Evolutionary conservation across 2,329 filamentous ascomycete species (phyloP).

Genomic region (Phyllosticta ampelicida): DNA sequence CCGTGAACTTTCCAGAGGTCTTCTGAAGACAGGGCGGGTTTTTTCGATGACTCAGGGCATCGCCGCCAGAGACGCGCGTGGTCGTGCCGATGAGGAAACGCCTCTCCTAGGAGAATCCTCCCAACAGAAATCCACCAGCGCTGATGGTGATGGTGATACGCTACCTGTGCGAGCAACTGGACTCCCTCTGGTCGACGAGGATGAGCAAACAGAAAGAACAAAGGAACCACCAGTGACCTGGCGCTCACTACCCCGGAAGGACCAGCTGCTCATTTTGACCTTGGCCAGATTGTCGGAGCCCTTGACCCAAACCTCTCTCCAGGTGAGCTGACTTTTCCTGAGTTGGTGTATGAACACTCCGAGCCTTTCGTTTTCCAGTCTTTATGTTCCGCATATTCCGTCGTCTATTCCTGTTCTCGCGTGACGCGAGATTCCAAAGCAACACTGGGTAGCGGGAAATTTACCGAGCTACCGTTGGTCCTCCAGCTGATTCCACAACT

Average conservation of each 20-base stretch:
- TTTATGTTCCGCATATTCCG: not conserved
- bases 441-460: conserved; percentile 26
- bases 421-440: not conserved
- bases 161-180: not conserved
- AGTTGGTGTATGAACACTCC: not conserved
- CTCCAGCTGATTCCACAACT: not conserved
- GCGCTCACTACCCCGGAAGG: conserved; percentile 63
- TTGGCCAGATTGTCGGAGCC: conserved; percentile 73
- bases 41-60: not conserved
- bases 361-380: not conserved
- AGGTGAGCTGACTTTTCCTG: conserved; percentile 2
- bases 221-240: conserved; percentile 50
- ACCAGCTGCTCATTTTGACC: conserved; percentile 66
- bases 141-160: not conserved
- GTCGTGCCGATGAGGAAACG: not conserved
- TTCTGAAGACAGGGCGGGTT: not conserved
- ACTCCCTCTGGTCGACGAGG: conserved; percentile 1
- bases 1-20: not conserved
- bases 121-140: not conserved
- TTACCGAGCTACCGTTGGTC: conserved; percentile 42
- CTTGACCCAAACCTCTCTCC: conserved; percentile 55
- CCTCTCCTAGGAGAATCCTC: not conserved
- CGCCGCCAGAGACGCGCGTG: not conserved
- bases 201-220: conserved; percentile 8
- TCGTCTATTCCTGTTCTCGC: not conserved